Evolutionary conservation across 2,329 filamentous ascomycete species (phyloP).

Genomic region (Chaetomium sp.): DNA sequence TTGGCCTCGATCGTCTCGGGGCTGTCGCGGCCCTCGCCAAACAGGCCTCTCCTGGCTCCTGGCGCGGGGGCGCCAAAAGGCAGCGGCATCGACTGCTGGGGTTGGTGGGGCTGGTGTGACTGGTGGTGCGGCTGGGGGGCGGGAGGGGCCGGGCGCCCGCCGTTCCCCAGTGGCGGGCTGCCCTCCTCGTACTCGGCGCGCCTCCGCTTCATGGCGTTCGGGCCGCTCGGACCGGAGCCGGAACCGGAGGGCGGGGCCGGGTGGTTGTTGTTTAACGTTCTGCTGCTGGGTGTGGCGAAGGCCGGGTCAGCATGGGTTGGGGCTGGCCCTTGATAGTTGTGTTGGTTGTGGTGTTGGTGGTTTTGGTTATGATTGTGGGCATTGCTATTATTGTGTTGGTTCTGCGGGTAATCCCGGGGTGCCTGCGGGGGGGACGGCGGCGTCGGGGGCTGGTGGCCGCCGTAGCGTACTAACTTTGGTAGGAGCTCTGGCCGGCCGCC

Average conservation of each 20-base stretch:
- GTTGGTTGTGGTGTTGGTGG: constrained; percentile 29
- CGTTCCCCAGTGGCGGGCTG: constrained; percentile 79
- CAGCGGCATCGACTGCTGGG: background rate
- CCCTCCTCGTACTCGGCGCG: constrained; percentile 93
- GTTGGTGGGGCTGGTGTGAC: background rate
- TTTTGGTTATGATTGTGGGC: constrained; percentile 11
- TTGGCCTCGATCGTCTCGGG: constrained; percentile 82
- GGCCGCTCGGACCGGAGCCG: constrained; percentile 32
- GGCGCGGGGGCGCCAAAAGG: background rate
- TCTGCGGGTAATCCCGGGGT: constrained; percentile 11
- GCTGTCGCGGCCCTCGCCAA: constrained; percentile 79
- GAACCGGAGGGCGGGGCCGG: background rate
- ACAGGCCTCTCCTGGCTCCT: constrained; percentile 53
- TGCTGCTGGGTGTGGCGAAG: constrained; percentile 39
- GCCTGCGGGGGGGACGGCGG: constrained; percentile 70
- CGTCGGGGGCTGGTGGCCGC: constrained; percentile 88
- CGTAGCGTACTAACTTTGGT: constrained; percentile 93
- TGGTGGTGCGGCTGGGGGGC: constrained; percentile 40
- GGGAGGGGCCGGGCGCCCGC: constrained; percentile 63
- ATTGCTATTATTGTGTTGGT: constrained; percentile 7
- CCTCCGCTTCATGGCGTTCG: constrained; percentile 64
- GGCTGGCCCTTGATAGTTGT: constrained; percentile 35
- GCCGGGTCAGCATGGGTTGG: constrained; percentile 21
- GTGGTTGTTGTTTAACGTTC: constrained; percentile 44
- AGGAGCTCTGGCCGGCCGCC: constrained; percentile 91